Evolutionary conservation across 2,329 filamentous ascomycete species (phyloP).

Genomic region (Rhynchosporium agropyri): DNA sequence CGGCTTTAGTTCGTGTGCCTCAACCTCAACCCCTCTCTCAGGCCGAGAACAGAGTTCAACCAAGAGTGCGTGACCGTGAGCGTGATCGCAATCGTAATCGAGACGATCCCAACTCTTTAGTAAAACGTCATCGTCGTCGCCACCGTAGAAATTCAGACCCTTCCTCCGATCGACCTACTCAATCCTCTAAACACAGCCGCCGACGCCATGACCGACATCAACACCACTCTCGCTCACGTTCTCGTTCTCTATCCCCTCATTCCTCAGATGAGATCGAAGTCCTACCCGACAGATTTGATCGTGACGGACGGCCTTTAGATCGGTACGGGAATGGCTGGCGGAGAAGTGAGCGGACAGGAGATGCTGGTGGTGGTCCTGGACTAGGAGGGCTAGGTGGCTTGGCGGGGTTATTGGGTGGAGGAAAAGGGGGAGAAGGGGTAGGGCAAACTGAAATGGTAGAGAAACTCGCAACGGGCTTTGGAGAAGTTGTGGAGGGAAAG

Average conservation of each 20-base stretch:
- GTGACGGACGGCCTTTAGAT: slow-evolving; percentile 35
- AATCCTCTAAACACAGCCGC: slow-evolving; percentile 29
- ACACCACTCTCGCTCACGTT: slow-evolving; percentile 18
- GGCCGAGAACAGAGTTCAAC: neutral
- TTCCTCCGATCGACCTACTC: slow-evolving; percentile 35
- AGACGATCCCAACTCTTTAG: slow-evolving; percentile 14
- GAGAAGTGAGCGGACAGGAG: neutral
- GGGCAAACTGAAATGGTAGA: slow-evolving; percentile 39
- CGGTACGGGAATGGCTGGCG: slow-evolving; percentile 18
- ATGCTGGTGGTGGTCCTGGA: neutral
- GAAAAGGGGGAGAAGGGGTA: neutral
- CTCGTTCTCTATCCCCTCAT: slow-evolving; percentile 25
- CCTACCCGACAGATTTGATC: slow-evolving; percentile 40
- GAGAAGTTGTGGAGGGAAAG: slow-evolving; percentile 38
- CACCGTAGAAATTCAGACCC: slow-evolving; percentile 39
- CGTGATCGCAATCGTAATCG: neutral
- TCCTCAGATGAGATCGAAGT: slow-evolving; percentile 33
- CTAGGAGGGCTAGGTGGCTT: neutral
- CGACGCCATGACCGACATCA: slow-evolving; percentile 20
- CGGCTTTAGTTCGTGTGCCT: slow-evolving; percentile 1
- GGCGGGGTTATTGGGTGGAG: neutral
- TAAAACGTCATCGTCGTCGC: slow-evolving; percentile 27
- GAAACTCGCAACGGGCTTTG: slow-evolving; percentile 33
- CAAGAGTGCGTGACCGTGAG: neutral
- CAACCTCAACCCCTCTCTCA: neutral